A percentile compares a stretch with the other conserved stretches of the same genome.
Conservation (phyloP, 192 early-diverging fungal species). For the Podochytrium sp. region DNA sequence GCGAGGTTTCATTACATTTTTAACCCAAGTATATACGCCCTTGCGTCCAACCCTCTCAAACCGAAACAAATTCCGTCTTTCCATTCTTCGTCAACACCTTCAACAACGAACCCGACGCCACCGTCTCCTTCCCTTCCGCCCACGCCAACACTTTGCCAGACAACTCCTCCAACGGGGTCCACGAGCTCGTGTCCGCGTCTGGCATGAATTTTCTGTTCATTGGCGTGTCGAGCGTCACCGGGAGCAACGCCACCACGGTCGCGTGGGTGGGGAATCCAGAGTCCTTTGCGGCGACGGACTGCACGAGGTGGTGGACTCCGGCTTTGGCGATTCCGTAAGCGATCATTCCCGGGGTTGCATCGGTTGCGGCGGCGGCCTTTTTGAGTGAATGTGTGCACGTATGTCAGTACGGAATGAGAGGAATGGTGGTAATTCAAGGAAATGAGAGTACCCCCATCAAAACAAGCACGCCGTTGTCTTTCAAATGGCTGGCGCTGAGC, state of each 20-base stretch:
- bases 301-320: slow-evolving; percentile 86
- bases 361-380: slow-evolving; percentile 66
- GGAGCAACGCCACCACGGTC: slow-evolving; percentile 65
- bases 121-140: slow-evolving; percentile 51
- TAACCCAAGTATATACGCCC: too few relatives aligned
- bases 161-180: slow-evolving; percentile 81
- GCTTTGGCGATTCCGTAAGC: slow-evolving; percentile 96
- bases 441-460: slow-evolving; percentile 71
- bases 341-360: slow-evolving; percentile 76
- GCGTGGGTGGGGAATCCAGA: slow-evolving; percentile 74
- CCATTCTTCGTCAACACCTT: slow-evolving; percentile 60
- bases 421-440: too few relatives aligned
- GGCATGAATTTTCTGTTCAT: slow-evolving; percentile 88
- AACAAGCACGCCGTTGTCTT: slow-evolving; percentile 73
- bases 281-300: slow-evolving; percentile 68
- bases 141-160: slow-evolving; percentile 69
- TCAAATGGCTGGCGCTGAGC: slow-evolving; percentile 73
- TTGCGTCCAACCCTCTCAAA: too few relatives aligned
- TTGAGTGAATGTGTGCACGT: too few relatives aligned
- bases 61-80: slow-evolving; percentile 57
- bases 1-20: not conserved
- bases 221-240: slow-evolving; percentile 85
- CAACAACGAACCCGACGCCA: slow-evolving; percentile 66
- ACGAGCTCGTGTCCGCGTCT: slow-evolving; percentile 76
- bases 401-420: too few relatives aligned